These are phyloP conservation scores for Aspergillus haitiensis DNA, from an alignment of 495 filamentous ascomycete species.

Conservation along the genomic window DNA sequence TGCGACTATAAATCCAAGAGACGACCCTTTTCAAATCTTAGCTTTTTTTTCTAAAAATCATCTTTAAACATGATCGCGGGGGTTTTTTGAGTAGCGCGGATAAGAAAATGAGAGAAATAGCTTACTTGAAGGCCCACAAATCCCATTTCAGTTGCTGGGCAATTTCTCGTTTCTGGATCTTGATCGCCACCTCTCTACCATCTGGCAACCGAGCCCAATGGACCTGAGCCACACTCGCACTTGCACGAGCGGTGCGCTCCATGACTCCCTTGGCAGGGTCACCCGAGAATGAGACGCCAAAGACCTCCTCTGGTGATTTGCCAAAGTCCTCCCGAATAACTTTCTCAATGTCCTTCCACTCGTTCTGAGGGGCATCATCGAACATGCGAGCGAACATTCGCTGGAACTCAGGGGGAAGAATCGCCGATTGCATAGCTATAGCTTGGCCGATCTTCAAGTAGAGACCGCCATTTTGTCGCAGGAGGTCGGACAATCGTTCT, in stretches of 20 bases:
- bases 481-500: conserved; percentile 72
- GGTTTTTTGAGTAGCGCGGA: neutral
- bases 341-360: conserved; percentile 82
- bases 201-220: conserved; percentile 87
- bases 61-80: neutral
- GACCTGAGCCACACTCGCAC: conserved; percentile 92
- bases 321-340: conserved; percentile 89
- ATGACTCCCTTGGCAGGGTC: conserved; percentile 72
- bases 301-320: conserved; percentile 78
- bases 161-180: conserved; percentile 96
- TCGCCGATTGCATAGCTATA: conserved; percentile 95
- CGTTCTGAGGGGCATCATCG: conserved; percentile 94
- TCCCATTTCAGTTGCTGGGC: conserved; percentile 87
- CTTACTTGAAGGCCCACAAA: conserved; percentile 89
- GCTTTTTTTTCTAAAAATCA: too few species aligned
- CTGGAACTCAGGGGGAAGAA: conserved; percentile 91
- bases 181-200: conserved; percentile 88
- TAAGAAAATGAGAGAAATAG: conserved; percentile 9
- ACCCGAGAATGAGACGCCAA: conserved; percentile 77
- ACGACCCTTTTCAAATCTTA: conserved; percentile 57
- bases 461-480: conserved; percentile 83
- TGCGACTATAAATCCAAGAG: conserved; percentile 69
- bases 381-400: conserved; percentile 96
- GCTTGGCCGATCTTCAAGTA: conserved; percentile 99
- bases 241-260: conserved; percentile 83